Evolutionary conservation across 371 early-diverging fungal genomes (phyloP).

Genomic region (Mortierella polycephala): DNA sequence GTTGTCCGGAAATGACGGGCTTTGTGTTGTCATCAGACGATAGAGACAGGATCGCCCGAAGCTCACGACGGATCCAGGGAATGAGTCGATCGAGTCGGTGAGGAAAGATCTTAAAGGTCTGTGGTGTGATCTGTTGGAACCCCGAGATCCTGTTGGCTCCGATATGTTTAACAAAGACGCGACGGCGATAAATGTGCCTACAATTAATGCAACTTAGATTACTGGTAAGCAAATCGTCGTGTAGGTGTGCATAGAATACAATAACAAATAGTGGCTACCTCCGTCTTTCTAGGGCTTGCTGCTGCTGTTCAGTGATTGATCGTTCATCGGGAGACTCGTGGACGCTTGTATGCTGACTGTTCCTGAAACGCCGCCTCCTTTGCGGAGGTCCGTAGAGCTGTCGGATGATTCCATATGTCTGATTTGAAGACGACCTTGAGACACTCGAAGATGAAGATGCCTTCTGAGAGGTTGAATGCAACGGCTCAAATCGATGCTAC

Average conservation of each 20-base stretch:
- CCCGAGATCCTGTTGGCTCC: constrained; percentile 46
- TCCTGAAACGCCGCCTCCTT: constrained; percentile 10
- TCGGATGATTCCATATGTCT: constrained; percentile 30
- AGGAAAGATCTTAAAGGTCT: constrained; percentile 30
- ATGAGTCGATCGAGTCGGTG: constrained; percentile 35
- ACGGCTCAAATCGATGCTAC: constrained; percentile 33
- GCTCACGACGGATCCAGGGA: constrained; percentile 51
- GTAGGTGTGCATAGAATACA: background rate
- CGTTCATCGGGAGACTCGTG: constrained; percentile 15
- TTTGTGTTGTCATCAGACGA: background rate
- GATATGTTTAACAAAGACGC: constrained; percentile 40
- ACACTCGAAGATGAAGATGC: background rate
- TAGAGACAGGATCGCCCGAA: constrained; percentile 31
- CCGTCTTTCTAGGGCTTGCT: constrained; percentile 31
- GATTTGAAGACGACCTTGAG: background rate
- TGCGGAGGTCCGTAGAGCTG: constrained; percentile 43
- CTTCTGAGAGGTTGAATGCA: background rate
- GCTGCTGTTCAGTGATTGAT: constrained; percentile 24
- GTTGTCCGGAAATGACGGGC: background rate
- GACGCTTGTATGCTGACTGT: background rate
- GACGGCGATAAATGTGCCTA: constrained; percentile 36
- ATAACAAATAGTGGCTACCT: constrained; percentile 12
- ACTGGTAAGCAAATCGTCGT: too few species aligned
- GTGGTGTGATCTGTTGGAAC: constrained; percentile 44
- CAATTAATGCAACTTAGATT: background rate